Percentiles rank a stretch among this genome's conserved stretches.
These are phyloP conservation scores for Claviceps humidiphila DNA, from an alignment of 2,329 filamentous ascomycete genomes.

Conservation along the genomic window DNA sequence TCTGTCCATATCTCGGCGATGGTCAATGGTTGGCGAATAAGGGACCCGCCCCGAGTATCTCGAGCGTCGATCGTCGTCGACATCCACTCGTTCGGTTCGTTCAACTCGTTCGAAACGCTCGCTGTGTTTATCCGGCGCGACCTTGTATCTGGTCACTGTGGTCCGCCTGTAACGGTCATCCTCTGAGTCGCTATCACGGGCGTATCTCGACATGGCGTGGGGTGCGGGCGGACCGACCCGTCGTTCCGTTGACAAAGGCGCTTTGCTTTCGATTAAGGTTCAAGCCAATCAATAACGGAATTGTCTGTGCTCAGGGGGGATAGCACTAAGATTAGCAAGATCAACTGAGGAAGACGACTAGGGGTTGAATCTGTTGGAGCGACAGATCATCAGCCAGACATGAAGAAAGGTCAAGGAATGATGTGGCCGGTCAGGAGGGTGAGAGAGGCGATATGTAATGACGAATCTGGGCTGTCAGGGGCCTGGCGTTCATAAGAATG, in stretches of 20 bases:
- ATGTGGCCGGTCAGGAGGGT: background rate
- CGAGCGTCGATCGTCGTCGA: conserved; percentile 33
- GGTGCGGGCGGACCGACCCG: conserved; percentile 9
- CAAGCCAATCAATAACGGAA: background rate
- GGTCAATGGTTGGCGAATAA: conserved; percentile 28
- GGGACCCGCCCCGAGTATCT: conserved; percentile 29
- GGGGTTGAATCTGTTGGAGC: background rate
- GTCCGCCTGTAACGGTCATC: conserved; percentile 33
- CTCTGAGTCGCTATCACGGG: conserved; percentile 24
- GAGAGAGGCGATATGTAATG: background rate
- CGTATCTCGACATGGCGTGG: conserved; percentile 19
- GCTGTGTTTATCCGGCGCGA: conserved; percentile 25
- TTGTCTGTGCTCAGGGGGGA: background rate
- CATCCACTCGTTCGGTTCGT: conserved; percentile 25
- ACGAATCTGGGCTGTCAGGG: conserved; percentile 4
- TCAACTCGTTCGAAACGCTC: conserved; percentile 28
- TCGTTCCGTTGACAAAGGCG: conserved; percentile 5
- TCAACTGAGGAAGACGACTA: background rate
- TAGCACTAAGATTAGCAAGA: background rate
- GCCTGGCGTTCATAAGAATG: background rate
- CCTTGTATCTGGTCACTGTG: conserved; percentile 41
- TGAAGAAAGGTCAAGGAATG: background rate
- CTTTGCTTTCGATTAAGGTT: conserved; percentile 1
- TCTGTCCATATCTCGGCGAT: conserved; percentile 15
- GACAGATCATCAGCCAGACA: background rate